Base-by-base conservation (phyloP, 2,329 filamentous ascomycete species). In the Aspergillus quadrilineatus region DNA sequence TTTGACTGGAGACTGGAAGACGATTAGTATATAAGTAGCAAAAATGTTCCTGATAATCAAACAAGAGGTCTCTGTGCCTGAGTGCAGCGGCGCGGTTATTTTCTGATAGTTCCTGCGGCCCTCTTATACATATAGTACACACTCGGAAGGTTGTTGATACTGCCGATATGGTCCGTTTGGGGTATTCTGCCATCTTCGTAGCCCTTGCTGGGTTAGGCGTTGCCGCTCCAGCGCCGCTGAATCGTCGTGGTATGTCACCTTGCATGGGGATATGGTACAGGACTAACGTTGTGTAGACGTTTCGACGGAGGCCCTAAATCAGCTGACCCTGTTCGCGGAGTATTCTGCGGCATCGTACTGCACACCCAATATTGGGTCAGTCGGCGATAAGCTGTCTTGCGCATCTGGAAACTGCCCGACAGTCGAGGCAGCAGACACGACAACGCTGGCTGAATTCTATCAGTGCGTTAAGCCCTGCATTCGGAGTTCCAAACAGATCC, bases 341-440 rank as follows among this genome's bases (percentile, higher is more conserved):
- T 84, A 80, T 64, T 74, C 80, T 2, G 80, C 80, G 2, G 81
- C 81, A 3, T 73, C 80, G 17, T 83, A 83, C 66, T 83, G 81
- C 64, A 63, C 73, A 2, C 66, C 60, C 39, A 83, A 83, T 66
- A 75, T 79, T 66, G 69, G 79, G 54, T 74, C 73, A 29, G 58
- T 76, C 2, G 73, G 72, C 42, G 74, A 74, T 8, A 75, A 75
- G 50, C 49, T 82, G 43, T 71, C 70, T 7, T 84, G 81, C 60
- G 60, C 68, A 0, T 65, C 71, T 7, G 76, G 73, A 1, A 80
- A 79, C 59, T 84, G 81, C 61, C 75, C 78, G 1, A 62, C 68
- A 0, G 79, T 84, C 3, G 70, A 83, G 65, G 64, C 72, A 0
- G 78, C 78, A 2, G 69, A 75, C 34, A 79, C 79, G 0, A 75